Base-by-base conservation (phyloP, 1,284 basidiomycete species). In the Irpex sp. region DNA sequence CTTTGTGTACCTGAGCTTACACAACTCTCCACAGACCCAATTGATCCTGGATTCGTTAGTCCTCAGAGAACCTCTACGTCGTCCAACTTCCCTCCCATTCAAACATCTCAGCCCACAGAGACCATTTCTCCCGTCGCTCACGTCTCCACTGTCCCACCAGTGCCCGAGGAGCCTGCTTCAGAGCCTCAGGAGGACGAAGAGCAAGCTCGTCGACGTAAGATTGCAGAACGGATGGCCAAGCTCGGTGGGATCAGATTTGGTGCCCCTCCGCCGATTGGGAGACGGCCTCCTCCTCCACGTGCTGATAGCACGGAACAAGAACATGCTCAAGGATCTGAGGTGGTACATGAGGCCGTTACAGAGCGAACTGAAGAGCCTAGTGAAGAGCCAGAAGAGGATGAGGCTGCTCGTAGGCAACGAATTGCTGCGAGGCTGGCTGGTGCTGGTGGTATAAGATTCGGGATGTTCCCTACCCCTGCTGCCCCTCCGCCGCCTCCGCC, bases 201-300 rank as follows among this genome's bases (percentile, higher is more conserved):
- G 60, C 75, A 79, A 35, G 72, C 73, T 2, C 78, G 83, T 57
- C 80, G 84, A n/a, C 79, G 77, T 35, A 88, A 87, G 1, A 88
- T 92, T 54, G 89, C 90, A 1, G 90, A 92, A 66, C 81, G 90
- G 3, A 91, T 93, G 89, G 90, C 90, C 0, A 89, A 84, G 67
- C 76, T 93, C 1, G 89, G 90, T 33, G 89, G 87, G 1, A 84
- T 92, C 67, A 81, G 80, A 64, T 88, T 92, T 66, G 90, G 90
- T 3, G 85, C 80, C 17, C 83, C 83, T 33, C 60, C 70, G 43
- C 81, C 81, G 19, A 75, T 80, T 4, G 72, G 76, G 19, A 75
- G 74, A 58, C 79, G 78, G 35, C 79, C 81, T 1, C 75, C 80
- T 4, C 72, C 69, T 9, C 67, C 80, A 19, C 72, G 66, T 0